Conservation (phyloP, 2,329 filamentous ascomycete species). For the Sporothrix schenckii region DNA sequence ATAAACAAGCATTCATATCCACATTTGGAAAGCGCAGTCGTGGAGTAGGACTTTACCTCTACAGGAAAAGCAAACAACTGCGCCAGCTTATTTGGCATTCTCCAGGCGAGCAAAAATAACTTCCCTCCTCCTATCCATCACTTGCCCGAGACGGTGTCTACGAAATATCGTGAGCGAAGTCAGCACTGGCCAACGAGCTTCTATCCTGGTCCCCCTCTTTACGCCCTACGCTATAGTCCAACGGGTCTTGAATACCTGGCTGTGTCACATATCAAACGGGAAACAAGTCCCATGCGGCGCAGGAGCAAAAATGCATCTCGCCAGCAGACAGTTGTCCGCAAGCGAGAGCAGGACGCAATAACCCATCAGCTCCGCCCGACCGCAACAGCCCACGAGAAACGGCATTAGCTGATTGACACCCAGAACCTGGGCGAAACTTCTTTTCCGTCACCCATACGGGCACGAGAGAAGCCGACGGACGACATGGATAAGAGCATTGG, state of each 20-base stretch:
- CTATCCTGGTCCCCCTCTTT: background rate
- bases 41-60: background rate
- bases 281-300: background rate
- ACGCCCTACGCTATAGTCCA: background rate
- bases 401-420: background rate
- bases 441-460: background rate
- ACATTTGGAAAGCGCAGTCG: background rate
- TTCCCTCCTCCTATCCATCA: background rate
- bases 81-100: background rate
- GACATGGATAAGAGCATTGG: background rate
- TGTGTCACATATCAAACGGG: background rate
- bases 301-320: background rate
- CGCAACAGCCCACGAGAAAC: constrained; percentile 7
- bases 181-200: background rate
- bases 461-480: constrained; percentile 16
- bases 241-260: background rate
- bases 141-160: background rate
- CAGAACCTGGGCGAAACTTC: constrained; percentile 18
- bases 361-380: background rate
- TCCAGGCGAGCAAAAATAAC: background rate
- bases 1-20: background rate
- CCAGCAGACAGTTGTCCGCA: background rate
- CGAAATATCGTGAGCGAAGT: background rate
- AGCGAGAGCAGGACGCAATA: background rate
- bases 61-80: background rate